Evolutionary conservation across 192 early-diverging fungal genomes (phyloP).

Genomic region (Rhizophagus prolifer): DNA sequence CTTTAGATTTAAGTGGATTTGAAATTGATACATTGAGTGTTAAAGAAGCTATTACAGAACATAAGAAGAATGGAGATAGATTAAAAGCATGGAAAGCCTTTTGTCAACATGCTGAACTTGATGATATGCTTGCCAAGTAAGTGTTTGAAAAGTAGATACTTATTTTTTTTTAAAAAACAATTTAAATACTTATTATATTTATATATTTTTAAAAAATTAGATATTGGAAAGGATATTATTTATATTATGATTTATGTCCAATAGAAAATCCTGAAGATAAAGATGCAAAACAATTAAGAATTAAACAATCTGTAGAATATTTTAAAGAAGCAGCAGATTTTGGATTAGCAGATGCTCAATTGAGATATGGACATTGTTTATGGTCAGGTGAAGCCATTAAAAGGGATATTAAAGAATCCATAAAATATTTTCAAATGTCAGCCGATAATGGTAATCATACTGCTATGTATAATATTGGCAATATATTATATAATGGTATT

Average conservation of each 20-base stretch:
- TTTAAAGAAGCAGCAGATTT: slow-evolving; percentile 28
- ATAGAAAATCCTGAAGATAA: background rate
- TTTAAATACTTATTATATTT: background rate
- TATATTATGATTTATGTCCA: slow-evolving; percentile 19
- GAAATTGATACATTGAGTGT: background rate
- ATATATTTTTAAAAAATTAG: background rate
- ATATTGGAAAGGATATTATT: slow-evolving; percentile 31
- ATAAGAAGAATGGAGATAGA: slow-evolving; percentile 4
- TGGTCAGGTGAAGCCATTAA: slow-evolving; percentile 23
- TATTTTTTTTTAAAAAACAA: background rate
- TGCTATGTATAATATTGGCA: slow-evolving; percentile 28
- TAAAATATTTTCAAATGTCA: slow-evolving; percentile 24
- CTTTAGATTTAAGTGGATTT: background rate
- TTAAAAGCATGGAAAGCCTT: slow-evolving; percentile 4
- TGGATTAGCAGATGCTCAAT: slow-evolving; percentile 26
- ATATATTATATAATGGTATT: slow-evolving; percentile 26
- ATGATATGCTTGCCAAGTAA: slow-evolving; percentile 15
- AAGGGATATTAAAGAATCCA: slow-evolving; percentile 6
- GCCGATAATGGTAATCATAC: slow-evolving; percentile 26
- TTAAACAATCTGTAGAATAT: slow-evolving; percentile 14
- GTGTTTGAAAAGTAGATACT: background rate
- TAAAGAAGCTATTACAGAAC: slow-evolving; percentile 5
- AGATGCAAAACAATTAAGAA: background rate
- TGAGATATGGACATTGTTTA: slow-evolving; percentile 31
- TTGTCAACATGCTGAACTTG: background rate